phyloP scores from a whole-genome alignment of 1,284 basidiomycete species.

The Cystobasidiaceae sp. region DNA sequence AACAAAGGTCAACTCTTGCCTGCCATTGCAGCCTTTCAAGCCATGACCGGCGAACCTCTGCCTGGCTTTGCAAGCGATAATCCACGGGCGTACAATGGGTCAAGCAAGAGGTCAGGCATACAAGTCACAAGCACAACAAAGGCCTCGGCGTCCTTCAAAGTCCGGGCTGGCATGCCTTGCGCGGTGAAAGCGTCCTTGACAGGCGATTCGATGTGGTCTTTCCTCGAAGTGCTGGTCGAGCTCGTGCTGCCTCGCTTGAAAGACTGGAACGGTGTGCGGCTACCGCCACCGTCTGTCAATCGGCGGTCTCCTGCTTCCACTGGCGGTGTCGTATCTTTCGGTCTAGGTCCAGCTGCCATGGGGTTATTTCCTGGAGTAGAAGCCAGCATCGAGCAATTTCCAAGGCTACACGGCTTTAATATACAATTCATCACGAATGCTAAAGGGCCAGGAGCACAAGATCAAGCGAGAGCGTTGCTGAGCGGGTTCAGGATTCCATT shows the following conservation, averaged over 20 bases:
- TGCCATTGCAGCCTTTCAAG: conserved; percentile 78
- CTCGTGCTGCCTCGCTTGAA: conserved; percentile 90
- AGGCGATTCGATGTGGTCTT: conserved; percentile 89
- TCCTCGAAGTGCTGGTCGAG: conserved; percentile 79
- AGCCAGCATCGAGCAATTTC: conserved; percentile 82
- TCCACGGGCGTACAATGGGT: conserved; percentile 49
- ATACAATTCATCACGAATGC: conserved; percentile 85
- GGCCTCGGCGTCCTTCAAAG: conserved; percentile 74
- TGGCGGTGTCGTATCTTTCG: conserved; percentile 81
- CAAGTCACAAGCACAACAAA: conserved; percentile 73
- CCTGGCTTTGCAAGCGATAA: conserved; percentile 56
- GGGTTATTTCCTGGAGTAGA: conserved; percentile 81
- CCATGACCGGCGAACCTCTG: conserved; percentile 73
- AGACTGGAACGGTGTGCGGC: conserved; percentile 75
- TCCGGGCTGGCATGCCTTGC: conserved; percentile 73
- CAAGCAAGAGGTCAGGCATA: conserved; percentile 63
- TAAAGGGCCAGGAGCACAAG: conserved; percentile 74
- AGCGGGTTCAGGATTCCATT: conserved; percentile 89
- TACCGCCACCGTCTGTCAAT: conserved; percentile 56
- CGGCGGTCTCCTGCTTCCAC: conserved; percentile 60
- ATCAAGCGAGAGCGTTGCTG: conserved; percentile 71
- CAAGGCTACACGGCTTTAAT: conserved; percentile 77
- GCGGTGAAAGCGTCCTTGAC: conserved; percentile 85
- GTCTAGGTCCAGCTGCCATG: conserved; percentile 77
- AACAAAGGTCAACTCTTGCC: conserved; percentile 74